These are phyloP conservation scores for Hypoxylon sp. DNA, from an alignment of 2,329 filamentous ascomycete species.

Conservation along the genomic window DNA sequence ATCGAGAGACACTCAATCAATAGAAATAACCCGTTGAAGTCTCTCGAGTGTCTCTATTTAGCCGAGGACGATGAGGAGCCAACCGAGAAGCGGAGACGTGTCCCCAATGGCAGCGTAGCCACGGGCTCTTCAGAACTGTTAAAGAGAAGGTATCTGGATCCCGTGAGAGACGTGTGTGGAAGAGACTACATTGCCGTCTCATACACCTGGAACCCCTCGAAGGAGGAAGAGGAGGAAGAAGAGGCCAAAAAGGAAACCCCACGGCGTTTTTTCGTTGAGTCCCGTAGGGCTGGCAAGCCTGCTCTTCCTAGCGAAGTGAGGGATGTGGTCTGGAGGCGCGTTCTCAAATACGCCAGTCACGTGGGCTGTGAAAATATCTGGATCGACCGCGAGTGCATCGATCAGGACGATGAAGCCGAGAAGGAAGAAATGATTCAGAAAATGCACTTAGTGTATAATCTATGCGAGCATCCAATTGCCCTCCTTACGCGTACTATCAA, in stretches of 20 bases:
- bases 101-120: constrained; percentile 45
- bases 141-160: constrained; percentile 48
- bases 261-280: constrained; percentile 48
- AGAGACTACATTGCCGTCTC: constrained; percentile 52
- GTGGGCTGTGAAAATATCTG: constrained; percentile 51
- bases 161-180: constrained; percentile 43
- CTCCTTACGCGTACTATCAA: constrained; percentile 50
- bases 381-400: constrained; percentile 53
- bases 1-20: constrained; percentile 46
- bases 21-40: constrained; percentile 51
- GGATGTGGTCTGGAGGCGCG: constrained; percentile 49
- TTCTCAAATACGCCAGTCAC: constrained; percentile 48
- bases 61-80: constrained; percentile 44
- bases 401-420: constrained; percentile 48
- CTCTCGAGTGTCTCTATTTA: constrained; percentile 50
- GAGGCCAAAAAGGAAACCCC: constrained; percentile 27
- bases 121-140: constrained; percentile 43
- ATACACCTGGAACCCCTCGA: constrained; percentile 51
- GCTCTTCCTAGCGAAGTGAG: constrained; percentile 48
- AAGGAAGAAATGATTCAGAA: constrained; percentile 52
- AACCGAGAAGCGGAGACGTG: constrained; percentile 49
- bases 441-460: constrained; percentile 53
- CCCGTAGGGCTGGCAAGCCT: constrained; percentile 44
- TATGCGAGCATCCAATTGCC: constrained; percentile 49
- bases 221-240: constrained; percentile 50